These are phyloP conservation scores for Rhynchospora pubera DNA, from an alignment of 176 grass and related monocot genomes.

Conservation along the genomic window DNA sequence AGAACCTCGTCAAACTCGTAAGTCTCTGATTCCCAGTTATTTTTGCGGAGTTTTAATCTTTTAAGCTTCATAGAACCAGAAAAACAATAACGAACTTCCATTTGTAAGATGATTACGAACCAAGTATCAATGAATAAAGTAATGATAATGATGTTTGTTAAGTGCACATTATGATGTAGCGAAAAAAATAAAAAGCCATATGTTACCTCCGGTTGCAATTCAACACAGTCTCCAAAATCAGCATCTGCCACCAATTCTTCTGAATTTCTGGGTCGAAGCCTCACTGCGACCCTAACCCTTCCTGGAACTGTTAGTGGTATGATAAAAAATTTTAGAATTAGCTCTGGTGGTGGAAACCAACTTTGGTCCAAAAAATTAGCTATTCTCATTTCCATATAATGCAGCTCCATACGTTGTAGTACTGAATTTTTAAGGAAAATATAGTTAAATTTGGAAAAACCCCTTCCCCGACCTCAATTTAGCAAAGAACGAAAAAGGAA, in stretches of 20 bases:
- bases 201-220: slow-evolving; percentile 90
- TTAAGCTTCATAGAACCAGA: slow-evolving; percentile 61
- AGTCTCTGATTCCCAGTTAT: slow-evolving; percentile 97
- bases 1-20: slow-evolving; percentile 96
- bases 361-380: neutral
- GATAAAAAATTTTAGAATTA: neutral
- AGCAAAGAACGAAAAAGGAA: neutral
- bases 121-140: neutral
- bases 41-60: slow-evolving; percentile 98
- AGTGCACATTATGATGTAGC: neutral
- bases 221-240: slow-evolving; percentile 94
- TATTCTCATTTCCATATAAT: neutral
- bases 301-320: slow-evolving; percentile 57
- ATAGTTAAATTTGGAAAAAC: neutral
- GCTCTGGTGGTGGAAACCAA: neutral
- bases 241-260: slow-evolving; percentile 82
- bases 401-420: neutral
- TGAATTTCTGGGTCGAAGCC: slow-evolving; percentile 84
- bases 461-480: neutral
- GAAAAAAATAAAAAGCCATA: neutral
- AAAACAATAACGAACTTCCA: neutral
- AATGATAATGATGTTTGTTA: neutral
- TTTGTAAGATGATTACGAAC: neutral
- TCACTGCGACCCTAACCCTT: slow-evolving; percentile 94
- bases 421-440: neutral